A percentile compares a stretch with the other conserved stretches of the same genome.
phyloP scores from a whole-genome alignment of 345 rosid species.

The Syzygium jambos region DNA sequence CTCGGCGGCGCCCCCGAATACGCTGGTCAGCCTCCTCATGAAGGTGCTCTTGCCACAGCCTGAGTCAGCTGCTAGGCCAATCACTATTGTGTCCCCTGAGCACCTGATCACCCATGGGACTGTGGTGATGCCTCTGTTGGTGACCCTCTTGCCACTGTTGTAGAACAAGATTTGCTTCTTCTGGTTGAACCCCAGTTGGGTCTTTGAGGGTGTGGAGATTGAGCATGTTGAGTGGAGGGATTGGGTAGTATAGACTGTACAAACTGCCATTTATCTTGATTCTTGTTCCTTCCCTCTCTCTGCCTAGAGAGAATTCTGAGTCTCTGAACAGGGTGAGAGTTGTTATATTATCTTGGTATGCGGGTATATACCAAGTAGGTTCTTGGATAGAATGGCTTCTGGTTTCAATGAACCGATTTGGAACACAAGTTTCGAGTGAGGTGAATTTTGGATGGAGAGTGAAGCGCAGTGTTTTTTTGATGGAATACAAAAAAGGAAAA shows the following conservation, averaged over 20 bases:
- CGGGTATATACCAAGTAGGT: background rate
- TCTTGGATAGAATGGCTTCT: background rate
- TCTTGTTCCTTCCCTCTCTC: background rate
- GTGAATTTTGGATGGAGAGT: constrained; percentile 21
- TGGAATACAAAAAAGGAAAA: background rate
- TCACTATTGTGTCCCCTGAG: constrained; percentile 60
- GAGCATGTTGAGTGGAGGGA: constrained; percentile 63
- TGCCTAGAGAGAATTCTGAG: background rate
- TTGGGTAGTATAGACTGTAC: constrained; percentile 62
- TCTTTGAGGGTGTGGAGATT: constrained; percentile 31
- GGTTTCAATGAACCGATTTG: background rate
- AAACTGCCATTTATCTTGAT: constrained; percentile 49
- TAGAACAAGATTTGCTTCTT: constrained; percentile 40
- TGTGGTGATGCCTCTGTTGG: constrained; percentile 9
- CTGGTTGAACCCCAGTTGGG: constrained; percentile 32
- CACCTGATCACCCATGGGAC: constrained; percentile 42
- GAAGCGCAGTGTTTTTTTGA: background rate
- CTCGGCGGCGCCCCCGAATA: constrained; percentile 92
- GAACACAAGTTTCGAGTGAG: constrained; percentile 1
- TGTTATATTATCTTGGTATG: background rate
- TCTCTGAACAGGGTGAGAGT: background rate
- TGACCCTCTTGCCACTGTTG: constrained; percentile 15
- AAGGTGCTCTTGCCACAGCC: constrained; percentile 95
- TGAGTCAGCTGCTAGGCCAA: constrained; percentile 90
- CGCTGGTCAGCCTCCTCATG: constrained; percentile 87